These are phyloP conservation scores for Ilyonectria sp. DNA, from an alignment of 2,329 filamentous ascomycete genomes.

Conservation along the genomic window DNA sequence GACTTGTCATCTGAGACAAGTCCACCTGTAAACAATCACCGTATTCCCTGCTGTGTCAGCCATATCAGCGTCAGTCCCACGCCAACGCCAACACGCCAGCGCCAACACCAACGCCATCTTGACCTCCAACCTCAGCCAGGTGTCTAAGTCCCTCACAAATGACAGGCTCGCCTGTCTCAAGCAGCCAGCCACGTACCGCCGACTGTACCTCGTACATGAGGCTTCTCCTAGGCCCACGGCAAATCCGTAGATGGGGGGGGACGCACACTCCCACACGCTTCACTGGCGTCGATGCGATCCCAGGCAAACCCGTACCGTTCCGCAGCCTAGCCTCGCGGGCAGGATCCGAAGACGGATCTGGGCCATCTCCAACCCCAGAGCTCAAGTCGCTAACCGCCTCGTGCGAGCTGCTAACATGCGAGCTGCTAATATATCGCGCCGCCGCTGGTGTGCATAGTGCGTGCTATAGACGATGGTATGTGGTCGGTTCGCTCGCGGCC, in stretches of 20 bases:
- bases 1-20: background rate
- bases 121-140: slow-evolving; percentile 10
- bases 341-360: slow-evolving; percentile 23
- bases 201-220: background rate
- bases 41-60: background rate
- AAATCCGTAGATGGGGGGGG: slow-evolving; percentile 1
- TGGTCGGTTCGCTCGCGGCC: background rate
- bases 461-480: background rate
- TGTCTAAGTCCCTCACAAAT: slow-evolving; percentile 10
- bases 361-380: background rate
- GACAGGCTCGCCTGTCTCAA: background rate
- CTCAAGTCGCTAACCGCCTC: slow-evolving; percentile 10
- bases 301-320: slow-evolving; percentile 8
- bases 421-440: slow-evolving; percentile 9
- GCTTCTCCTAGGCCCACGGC: background rate
- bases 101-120: slow-evolving; percentile 19
- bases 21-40: background rate
- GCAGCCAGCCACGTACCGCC: background rate
- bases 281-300: slow-evolving; percentile 1
- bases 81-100: slow-evolving; percentile 26
- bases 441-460: slow-evolving; percentile 4
- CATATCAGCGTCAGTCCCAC: slow-evolving; percentile 3
- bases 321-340: slow-evolving; percentile 9
- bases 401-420: background rate
- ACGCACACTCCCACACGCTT: slow-evolving; percentile 17